These are phyloP conservation scores for Flaveria linearis DNA, from an alignment of 129 eudicot species.

Conservation along the genomic window DNA sequence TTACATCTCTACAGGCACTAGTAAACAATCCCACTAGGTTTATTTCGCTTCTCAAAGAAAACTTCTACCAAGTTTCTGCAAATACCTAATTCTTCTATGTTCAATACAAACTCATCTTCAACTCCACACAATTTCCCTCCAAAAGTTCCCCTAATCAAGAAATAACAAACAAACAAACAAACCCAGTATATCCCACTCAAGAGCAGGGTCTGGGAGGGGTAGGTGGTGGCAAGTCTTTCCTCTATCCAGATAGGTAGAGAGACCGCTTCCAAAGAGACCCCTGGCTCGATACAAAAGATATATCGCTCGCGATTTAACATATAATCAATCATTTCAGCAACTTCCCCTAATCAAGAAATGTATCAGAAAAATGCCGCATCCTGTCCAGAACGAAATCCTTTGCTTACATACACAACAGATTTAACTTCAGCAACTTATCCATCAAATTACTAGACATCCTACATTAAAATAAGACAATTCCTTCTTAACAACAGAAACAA, in stretches of 20 bases:
- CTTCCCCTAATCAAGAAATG: background rate
- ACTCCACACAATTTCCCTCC: slow-evolving; percentile 6
- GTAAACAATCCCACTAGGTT: background rate
- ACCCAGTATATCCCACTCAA: no score
- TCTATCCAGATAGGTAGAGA: no score
- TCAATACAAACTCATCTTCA: slow-evolving; percentile 8
- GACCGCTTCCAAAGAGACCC: no score
- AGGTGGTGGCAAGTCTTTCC: no score
- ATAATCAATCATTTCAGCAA: no score
- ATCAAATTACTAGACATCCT: background rate
- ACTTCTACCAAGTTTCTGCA: background rate
- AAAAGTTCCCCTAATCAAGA: background rate
- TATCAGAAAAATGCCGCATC: background rate
- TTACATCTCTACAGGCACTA: background rate
- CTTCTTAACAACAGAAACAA: background rate
- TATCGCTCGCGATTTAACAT: no score
- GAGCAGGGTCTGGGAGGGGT: no score
- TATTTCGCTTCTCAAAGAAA: background rate
- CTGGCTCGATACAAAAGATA: no score
- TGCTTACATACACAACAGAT: background rate
- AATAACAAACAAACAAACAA: no score
- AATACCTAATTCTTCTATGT: background rate
- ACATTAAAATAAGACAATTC: background rate
- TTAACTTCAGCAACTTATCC: slow-evolving; percentile 5
- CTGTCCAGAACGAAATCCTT: background rate